Percentiles rank a stretch among this genome's conserved stretches.
Conservation (phyloP, 192 early-diverging fungal genomes). For the Umbelopsis ramanniana region DNA sequence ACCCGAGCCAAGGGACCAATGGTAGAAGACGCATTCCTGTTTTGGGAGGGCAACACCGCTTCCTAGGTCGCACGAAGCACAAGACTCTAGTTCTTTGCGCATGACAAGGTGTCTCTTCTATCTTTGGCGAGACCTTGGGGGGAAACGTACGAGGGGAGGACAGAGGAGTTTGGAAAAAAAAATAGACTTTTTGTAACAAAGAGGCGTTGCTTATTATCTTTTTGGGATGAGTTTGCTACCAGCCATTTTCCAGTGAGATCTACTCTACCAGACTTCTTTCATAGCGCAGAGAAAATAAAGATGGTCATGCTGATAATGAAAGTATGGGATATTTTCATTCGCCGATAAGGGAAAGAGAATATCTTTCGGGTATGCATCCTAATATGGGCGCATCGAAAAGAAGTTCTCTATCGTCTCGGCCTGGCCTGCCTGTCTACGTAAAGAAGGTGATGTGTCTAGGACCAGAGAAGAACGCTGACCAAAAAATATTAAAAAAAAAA, state of each 20-base stretch:
- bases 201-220: too few relatives aligned
- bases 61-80: slow-evolving; percentile 11
- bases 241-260: too few relatives aligned
- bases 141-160: not conserved
- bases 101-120: slow-evolving; percentile 13
- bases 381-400: slow-evolving; percentile 11
- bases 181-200: slow-evolving; percentile 5
- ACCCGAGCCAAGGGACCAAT: slow-evolving; percentile 9
- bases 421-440: too few relatives aligned
- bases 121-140: not conserved
- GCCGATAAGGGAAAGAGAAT: not conserved
- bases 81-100: slow-evolving; percentile 1
- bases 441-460: too few relatives aligned
- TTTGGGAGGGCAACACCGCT: not conserved
- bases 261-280: too few relatives aligned
- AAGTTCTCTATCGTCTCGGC: not conserved
- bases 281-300: too few relatives aligned
- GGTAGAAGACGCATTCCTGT: slow-evolving; percentile 7
- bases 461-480: too few relatives aligned
- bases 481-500: not conserved
- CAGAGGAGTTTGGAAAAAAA: not conserved
- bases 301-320: not conserved
- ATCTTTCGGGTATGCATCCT: slow-evolving; percentile 16
- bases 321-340: slow-evolving; percentile 5
- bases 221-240: too few relatives aligned